These are phyloP conservation scores for Saccharum spontaneum DNA, from an alignment of 176 grass and related monocot species.

Conservation along the genomic window DNA sequence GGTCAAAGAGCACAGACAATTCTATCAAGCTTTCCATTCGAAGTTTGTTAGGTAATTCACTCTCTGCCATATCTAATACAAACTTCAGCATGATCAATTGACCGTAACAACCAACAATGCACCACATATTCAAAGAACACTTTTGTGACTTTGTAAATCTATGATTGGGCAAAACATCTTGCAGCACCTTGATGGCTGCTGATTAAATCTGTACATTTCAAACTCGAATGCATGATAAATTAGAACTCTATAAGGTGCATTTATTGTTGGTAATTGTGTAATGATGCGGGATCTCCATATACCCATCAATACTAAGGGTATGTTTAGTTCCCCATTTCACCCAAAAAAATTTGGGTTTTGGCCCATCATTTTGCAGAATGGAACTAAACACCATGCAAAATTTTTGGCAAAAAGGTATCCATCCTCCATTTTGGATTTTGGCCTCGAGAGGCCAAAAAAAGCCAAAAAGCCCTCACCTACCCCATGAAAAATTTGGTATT, in stretches of 20 bases:
- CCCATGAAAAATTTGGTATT: too few species aligned
- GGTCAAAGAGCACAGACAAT: not conserved
- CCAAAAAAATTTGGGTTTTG: too few species aligned
- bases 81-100: not conserved
- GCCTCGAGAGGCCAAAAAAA: too few species aligned
- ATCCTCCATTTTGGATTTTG: too few species aligned
- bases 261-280: constrained; percentile 10
- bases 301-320: not conserved
- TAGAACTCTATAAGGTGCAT: not conserved
- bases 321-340: too few species aligned
- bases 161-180: not conserved
- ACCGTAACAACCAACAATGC: not conserved
- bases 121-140: not conserved
- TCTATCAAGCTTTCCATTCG: not conserved
- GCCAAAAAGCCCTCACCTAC: too few species aligned
- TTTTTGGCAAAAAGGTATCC: too few species aligned
- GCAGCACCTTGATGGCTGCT: not conserved
- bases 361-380: too few species aligned
- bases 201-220: not conserved
- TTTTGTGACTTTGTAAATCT: not conserved
- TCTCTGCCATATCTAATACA: not conserved
- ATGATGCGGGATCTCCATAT: not conserved
- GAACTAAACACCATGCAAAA: too few species aligned
- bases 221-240: not conserved
- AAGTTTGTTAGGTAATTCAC: not conserved